These are phyloP conservation scores for Scheffersomyces stipitis DNA, from an alignment of 805 yeast species.

Conservation along the genomic window DNA sequence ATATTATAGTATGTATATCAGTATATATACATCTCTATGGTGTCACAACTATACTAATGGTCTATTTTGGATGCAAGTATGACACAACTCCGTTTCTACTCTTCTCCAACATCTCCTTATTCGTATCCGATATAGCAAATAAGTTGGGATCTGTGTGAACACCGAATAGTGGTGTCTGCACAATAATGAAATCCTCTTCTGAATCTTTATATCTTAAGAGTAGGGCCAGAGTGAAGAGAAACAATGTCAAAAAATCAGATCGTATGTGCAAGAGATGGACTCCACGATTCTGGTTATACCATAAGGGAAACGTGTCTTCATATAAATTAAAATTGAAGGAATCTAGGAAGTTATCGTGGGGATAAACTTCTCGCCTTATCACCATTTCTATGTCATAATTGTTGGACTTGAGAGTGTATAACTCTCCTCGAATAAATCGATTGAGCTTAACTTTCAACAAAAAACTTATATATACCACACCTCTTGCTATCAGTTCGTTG, in stretches of 20 bases:
- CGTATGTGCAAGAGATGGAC: not conserved
- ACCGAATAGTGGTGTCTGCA: conserved; percentile 8
- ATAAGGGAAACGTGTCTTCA: not conserved
- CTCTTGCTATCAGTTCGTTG: conserved; percentile 17
- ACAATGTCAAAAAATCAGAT: conserved; percentile 5
- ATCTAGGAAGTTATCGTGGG: not conserved
- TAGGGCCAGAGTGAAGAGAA: conserved; percentile 2
- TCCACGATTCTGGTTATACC: not conserved
- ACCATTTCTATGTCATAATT: conserved; percentile 19
- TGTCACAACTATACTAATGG: no score
- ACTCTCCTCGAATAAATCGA: conserved; percentile 18
- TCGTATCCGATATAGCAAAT: conserved; percentile 5
- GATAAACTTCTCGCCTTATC: not conserved
- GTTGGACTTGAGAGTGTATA: conserved; percentile 32
- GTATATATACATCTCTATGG: no score
- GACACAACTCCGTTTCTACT: conserved; percentile 2
- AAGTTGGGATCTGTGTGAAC: conserved; percentile 10
- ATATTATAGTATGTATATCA: no score
- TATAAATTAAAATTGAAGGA: not conserved
- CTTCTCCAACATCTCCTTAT: conserved; percentile 3
- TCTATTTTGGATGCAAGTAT: not conserved
- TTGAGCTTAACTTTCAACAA: conserved; percentile 25
- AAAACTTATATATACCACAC: conserved; percentile 27
- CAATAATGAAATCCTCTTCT: conserved; percentile 6
- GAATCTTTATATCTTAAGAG: not conserved